phyloP scores from a whole-genome alignment of 2,329 filamentous ascomycete genomes.

The Aspergillus quadrilineatus region DNA sequence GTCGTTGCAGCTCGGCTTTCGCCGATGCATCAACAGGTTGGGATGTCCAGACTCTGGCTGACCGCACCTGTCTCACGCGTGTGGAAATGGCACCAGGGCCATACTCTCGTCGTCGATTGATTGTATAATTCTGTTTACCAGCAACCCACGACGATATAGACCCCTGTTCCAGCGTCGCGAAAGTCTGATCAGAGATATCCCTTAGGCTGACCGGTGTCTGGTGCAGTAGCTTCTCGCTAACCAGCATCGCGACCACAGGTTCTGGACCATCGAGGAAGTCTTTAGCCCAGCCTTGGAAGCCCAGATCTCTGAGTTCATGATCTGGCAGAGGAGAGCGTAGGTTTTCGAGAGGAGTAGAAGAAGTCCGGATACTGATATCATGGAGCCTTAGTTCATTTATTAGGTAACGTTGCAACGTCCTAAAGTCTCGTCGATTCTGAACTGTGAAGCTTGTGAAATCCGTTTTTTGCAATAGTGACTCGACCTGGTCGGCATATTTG shows the following conservation, averaged over 20 bases:
- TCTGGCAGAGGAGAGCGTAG: slow-evolving; percentile 57
- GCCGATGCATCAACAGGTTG: slow-evolving; percentile 64
- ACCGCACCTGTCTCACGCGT: slow-evolving; percentile 59
- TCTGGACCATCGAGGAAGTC: slow-evolving; percentile 79
- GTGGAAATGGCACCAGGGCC: slow-evolving; percentile 72
- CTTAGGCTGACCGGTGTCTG: slow-evolving; percentile 62
- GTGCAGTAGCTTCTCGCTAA: slow-evolving; percentile 68
- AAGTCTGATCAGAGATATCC: slow-evolving; percentile 67
- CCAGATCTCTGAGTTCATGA: slow-evolving; percentile 57
- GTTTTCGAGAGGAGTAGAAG: slow-evolving; percentile 52
- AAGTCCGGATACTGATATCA: slow-evolving; percentile 69
- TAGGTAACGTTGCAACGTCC: slow-evolving; percentile 66
- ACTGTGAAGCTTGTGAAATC: slow-evolving; percentile 68
- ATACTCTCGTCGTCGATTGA: slow-evolving; percentile 76
- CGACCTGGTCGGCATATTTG: slow-evolving; percentile 62
- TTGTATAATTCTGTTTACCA: slow-evolving; percentile 61
- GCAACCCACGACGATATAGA: slow-evolving; percentile 69
- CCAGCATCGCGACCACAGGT: slow-evolving; percentile 84
- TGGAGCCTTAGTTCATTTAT: slow-evolving; percentile 64
- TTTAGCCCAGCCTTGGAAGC: slow-evolving; percentile 76
- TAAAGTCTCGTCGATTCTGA: slow-evolving; percentile 73
- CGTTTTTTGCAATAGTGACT: slow-evolving; percentile 54
- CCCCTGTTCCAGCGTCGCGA: slow-evolving; percentile 60
- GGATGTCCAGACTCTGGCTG: slow-evolving; percentile 71
- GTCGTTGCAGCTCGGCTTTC: slow-evolving; percentile 61